These are phyloP conservation scores for Nigrospora sphaerica DNA, from an alignment of 2,329 filamentous ascomycete species.

Conservation along the genomic window DNA sequence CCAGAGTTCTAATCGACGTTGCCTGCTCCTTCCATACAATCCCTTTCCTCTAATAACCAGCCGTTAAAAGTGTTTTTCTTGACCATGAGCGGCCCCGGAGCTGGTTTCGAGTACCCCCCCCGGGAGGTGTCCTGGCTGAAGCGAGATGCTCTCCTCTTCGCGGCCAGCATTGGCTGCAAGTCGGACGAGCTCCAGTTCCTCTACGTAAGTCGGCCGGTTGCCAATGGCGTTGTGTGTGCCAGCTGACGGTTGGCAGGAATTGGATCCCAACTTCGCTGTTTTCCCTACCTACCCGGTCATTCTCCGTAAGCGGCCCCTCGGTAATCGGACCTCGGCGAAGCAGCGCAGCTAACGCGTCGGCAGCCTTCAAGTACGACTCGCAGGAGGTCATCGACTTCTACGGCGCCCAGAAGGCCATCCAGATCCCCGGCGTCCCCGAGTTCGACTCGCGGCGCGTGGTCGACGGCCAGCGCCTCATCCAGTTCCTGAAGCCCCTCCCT, in stretches of 20 bases:
- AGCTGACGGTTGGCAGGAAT: conserved; percentile 51
- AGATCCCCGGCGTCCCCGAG: conserved; percentile 69
- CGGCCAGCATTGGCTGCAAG: conserved; percentile 78
- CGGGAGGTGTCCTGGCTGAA: conserved; percentile 77
- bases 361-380: conserved; percentile 68
- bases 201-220: conserved; percentile 48
- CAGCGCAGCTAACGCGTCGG: not conserved
- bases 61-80: not conserved
- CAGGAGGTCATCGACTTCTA: conserved; percentile 84
- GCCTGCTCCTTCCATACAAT: not conserved
- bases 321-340: too few relatives aligned
- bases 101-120: conserved; percentile 73
- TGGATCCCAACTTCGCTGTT: conserved; percentile 77
- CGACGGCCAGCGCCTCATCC: conserved; percentile 76
- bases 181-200: conserved; percentile 89
- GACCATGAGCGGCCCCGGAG: conserved; percentile 44
- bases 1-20: too few relatives aligned
- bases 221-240: not conserved
- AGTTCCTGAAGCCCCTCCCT: conserved; percentile 71
- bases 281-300: conserved; percentile 87
- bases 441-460: conserved; percentile 70
- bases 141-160: conserved; percentile 84
- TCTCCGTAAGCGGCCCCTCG: conserved; percentile 51
- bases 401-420: conserved; percentile 54
- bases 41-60: not conserved